Conservation (phyloP, 441 rosid genomes). For the Brassica balearica region DNA sequence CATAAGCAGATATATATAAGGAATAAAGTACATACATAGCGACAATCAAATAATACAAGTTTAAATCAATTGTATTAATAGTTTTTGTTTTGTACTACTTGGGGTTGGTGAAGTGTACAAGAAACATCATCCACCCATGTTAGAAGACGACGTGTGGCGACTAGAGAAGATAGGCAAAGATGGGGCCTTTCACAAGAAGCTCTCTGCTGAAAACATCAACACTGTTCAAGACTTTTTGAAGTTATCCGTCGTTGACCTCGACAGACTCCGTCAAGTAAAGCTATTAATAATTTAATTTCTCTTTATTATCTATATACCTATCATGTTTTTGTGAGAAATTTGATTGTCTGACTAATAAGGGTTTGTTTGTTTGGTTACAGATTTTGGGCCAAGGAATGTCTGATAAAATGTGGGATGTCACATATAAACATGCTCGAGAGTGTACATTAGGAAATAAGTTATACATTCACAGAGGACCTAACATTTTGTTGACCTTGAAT, state of each 20-base stretch:
- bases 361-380: constrained; percentile 45
- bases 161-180: constrained; percentile 87
- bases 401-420: constrained; percentile 83
- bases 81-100: constrained; percentile 14
- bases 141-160: constrained; percentile 91
- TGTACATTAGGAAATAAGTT: constrained; percentile 69
- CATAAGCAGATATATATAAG: neutral
- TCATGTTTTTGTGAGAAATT: neutral
- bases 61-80: neutral
- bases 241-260: constrained; percentile 59
- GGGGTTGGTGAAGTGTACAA: constrained; percentile 69
- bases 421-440: constrained; percentile 71
- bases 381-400: constrained; percentile 72
- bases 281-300: neutral
- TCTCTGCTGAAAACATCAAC: constrained; percentile 48
- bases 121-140: constrained; percentile 86
- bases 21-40: constrained; percentile 11
- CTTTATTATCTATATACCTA: neutral
- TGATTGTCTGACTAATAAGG: constrained; percentile 15
- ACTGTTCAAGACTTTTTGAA: constrained; percentile 85
- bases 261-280: constrained; percentile 59
- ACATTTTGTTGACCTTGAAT: constrained; percentile 52
- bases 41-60: constrained; percentile 10
- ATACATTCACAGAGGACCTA: constrained; percentile 48
- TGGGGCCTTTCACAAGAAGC: constrained; percentile 85